phyloP scores from a whole-genome alignment of 2,329 filamentous ascomycete genomes.

The Colletotrichum tropicale region DNA sequence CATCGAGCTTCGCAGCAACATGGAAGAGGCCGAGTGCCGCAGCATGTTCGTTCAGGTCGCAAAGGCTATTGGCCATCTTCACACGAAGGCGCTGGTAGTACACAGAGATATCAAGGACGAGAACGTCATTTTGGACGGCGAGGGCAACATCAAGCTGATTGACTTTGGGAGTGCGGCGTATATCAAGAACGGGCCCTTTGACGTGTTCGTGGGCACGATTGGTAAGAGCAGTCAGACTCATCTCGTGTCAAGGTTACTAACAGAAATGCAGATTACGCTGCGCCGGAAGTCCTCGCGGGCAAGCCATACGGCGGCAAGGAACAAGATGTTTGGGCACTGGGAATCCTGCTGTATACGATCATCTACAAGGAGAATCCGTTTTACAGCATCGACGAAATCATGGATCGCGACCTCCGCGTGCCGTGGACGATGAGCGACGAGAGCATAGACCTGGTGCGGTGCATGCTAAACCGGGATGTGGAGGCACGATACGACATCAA shows the following conservation, averaged over 20 bases:
- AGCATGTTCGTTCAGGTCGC: constrained; percentile 97
- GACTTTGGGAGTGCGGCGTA: constrained; percentile 98
- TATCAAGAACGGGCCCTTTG: constrained; percentile 97
- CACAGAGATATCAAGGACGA: constrained; percentile 99
- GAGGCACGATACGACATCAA: constrained; percentile 83
- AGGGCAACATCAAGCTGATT: constrained; percentile 94
- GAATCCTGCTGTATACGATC: constrained; percentile 96
- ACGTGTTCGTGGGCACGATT: constrained; percentile 98
- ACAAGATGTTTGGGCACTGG: constrained; percentile 97
- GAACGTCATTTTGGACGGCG: constrained; percentile 94
- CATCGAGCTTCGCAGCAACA: constrained; percentile 93
- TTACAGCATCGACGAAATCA: constrained; percentile 98
- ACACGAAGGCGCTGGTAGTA: constrained; percentile 88
- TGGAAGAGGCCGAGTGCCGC: constrained; percentile 92
- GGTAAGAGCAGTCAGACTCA: constrained; percentile 60
- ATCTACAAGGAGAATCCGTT: constrained; percentile 99
- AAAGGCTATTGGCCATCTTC: constrained; percentile 86
- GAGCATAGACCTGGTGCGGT: constrained; percentile 87
- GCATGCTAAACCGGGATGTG: constrained; percentile 93
- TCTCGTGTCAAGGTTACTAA: too few relatives aligned
- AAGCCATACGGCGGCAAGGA: constrained; percentile 93
- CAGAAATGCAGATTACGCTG: constrained; percentile 80
- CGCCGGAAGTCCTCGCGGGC: constrained; percentile 94
- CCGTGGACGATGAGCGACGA: constrained; percentile 89
- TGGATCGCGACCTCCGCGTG: constrained; percentile 92